Conservation (phyloP, 225 moss, liverwort and hornwort genomes). For the Sphagnum contortum region DNA sequence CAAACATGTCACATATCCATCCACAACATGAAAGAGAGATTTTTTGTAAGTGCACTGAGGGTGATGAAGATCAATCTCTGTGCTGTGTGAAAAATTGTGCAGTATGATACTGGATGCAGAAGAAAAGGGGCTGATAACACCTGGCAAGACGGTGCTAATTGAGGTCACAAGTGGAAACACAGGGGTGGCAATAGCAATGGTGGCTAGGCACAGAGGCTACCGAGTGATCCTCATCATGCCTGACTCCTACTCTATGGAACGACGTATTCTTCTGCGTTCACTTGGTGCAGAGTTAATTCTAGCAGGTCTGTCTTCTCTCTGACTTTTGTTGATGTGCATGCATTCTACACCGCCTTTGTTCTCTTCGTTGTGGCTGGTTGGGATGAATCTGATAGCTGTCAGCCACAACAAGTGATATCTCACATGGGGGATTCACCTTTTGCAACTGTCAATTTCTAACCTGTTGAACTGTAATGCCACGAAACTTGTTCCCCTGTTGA, state of each 20-base stretch:
- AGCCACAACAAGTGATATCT: not conserved
- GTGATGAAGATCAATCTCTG: slow-evolving; percentile 4
- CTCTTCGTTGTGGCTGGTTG: too few relatives aligned
- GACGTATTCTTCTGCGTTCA: slow-evolving; percentile 55
- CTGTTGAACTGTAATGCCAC: too few relatives aligned
- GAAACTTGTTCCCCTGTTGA: not conserved
- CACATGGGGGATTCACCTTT: not conserved
- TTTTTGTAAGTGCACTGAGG: not conserved
- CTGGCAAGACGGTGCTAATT: slow-evolving; percentile 50
- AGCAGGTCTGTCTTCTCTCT: not conserved
- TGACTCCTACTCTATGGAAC: slow-evolving; percentile 66
- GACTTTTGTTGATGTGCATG: not conserved
- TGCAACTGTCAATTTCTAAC: too few relatives aligned
- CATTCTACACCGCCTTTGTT: too few relatives aligned
- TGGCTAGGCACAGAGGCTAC: slow-evolving; percentile 60
- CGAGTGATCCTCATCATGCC: slow-evolving; percentile 72
- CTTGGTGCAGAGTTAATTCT: slow-evolving; percentile 60
- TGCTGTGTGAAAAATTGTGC: too few relatives aligned
- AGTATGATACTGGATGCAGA: slow-evolving; percentile 69
- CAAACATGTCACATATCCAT: too few relatives aligned
- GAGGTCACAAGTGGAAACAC: slow-evolving; percentile 75
- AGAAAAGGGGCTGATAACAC: slow-evolving; percentile 40
- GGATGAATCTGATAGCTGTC: too few relatives aligned
- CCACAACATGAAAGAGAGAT: too few relatives aligned
- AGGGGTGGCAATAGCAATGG: slow-evolving; percentile 64